Evolutionary conservation across 306 rosid genomes (phyloP), one percentile per base, ranked within the genome.

Genomic region (Begonia loranthoides): DNA sequence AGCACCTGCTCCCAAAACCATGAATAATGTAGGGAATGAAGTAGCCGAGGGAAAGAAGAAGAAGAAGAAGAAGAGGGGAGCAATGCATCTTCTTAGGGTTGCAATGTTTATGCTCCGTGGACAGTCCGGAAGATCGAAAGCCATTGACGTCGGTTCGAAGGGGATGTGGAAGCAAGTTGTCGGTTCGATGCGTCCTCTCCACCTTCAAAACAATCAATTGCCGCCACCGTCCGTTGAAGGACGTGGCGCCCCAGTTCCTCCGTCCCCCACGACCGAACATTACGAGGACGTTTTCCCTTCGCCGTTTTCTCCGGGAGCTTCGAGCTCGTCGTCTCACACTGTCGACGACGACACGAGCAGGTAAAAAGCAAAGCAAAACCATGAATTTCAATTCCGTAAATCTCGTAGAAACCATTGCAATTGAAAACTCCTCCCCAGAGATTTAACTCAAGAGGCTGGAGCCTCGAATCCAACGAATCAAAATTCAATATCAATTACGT

Each of bases 101-200:
- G 63, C 54, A 12, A 15, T 58, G 34, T 28, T 48, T 51, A 51
- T 58, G 13, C 10, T 58, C 1, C 54, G 54, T 1, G 36, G 47
- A 5, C 54, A 45, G 3, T 17, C 54, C 0, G 1, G 17, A 0
- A 58, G 47, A 28, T 4, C 63, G 0, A 48, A 6, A 9, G 8
- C 52, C 5, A 24, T 49, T 16, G 54, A 58, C 17, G 63, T 48
- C 21, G 59, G 34, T 1, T 70, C 63, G 0, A 47, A 49, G 14
- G 45, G 58, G 46, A 0, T 34, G 17, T 79, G 84, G 90, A 63
- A 41, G 13, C 60, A 70, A 9, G 8, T 87, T 0, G 59, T 83
- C 9, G 82, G 73, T 2, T 76, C 87, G 15, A 73, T 78, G 66
- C 76, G 87, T 0, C 87, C 87, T 1, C 43, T 83, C 64, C 94